A percentile compares a stretch with the other conserved stretches of the same genome.
Conservation (phyloP, 2,329 filamentous ascomycete species). For the Aureobasidium namibiae region DNA sequence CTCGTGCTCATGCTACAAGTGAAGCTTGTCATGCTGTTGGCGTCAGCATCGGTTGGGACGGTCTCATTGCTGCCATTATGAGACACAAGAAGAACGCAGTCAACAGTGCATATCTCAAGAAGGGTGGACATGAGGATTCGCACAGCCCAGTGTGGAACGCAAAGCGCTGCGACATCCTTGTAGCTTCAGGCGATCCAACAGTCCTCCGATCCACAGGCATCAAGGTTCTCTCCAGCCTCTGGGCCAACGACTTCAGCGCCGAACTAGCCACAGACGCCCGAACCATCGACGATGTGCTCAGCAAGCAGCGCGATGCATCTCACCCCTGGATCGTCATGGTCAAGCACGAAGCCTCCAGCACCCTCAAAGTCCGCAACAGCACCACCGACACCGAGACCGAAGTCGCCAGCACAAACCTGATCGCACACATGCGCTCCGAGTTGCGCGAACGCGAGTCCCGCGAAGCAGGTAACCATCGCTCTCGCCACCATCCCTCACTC, state of each 20-base stretch:
- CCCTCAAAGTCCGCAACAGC: conserved; percentile 59
- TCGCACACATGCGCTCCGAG: conserved; percentile 74
- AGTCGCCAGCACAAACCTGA: conserved; percentile 61
- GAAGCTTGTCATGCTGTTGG: conserved; percentile 68
- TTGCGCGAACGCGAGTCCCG: conserved; percentile 68
- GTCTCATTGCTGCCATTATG: conserved; percentile 37
- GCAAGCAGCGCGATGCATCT: conserved; percentile 65
- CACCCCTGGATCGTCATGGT: conserved; percentile 86
- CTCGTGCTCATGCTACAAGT: conserved; percentile 38
- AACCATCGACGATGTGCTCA: conserved; percentile 70
- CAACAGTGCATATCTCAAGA: conserved; percentile 55
- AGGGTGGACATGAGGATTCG: conserved; percentile 52
- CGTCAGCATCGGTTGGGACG: conserved; percentile 84
- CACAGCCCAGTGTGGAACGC: conserved; percentile 6
- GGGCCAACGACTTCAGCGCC: conserved; percentile 75
- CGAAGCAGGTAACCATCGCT: conserved; percentile 37
- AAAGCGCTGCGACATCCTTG: conserved; percentile 65
- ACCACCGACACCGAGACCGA: conserved; percentile 56
- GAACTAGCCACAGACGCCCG: conserved; percentile 63
- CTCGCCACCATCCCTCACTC: conserved; percentile 24
- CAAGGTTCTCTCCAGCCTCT: conserved; percentile 69
- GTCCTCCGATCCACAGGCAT: conserved; percentile 69
- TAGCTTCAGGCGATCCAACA: conserved; percentile 76
- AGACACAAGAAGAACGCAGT: conserved; percentile 38
- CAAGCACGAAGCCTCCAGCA: conserved; percentile 58